phyloP scores from a whole-genome alignment of 2,329 filamentous ascomycete species.

The Claviceps citrina region DNA sequence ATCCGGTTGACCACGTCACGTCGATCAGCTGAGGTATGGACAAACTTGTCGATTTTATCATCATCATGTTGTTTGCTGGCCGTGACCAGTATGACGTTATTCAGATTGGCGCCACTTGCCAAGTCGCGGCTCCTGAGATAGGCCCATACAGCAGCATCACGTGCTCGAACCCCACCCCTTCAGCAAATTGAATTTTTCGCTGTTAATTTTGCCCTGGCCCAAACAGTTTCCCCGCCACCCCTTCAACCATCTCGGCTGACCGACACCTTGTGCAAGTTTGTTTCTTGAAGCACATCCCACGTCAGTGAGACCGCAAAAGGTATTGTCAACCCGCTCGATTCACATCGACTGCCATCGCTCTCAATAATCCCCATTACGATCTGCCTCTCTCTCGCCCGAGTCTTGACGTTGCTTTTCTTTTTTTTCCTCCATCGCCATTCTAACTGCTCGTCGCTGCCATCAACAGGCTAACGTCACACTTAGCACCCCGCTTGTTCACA shows the following conservation, averaged over 20 bases:
- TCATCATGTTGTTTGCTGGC: no score
- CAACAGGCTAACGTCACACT: conserved; percentile 19
- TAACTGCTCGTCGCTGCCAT: conserved; percentile 2
- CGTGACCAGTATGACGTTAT: conserved; percentile 11
- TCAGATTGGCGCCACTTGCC: conserved; percentile 1
- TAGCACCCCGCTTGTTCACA: conserved; percentile 35
- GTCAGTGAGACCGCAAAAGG: conserved; percentile 13
- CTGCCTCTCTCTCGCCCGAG: background rate
- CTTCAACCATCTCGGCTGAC: conserved; percentile 25
- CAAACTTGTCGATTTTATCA: no score
- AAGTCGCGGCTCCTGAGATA: conserved; percentile 2
- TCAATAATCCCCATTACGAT: background rate
- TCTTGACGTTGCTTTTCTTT: background rate
- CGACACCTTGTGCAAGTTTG: conserved; percentile 19
- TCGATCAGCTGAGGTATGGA: conserved; percentile 1
- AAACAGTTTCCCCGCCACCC: conserved; percentile 27
- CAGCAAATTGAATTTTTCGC: conserved; percentile 29
- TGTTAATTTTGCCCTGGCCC: conserved; percentile 20
- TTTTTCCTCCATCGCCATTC: background rate
- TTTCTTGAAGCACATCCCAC: conserved; percentile 19
- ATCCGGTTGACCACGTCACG: no score
- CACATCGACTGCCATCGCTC: conserved; percentile 12
- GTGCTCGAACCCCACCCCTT: conserved; percentile 18
- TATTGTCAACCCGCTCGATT: conserved; percentile 8
- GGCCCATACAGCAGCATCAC: conserved; percentile 16